phyloP scores from a whole-genome alignment of 2,329 filamentous ascomycete genomes.

The Claviceps africana region DNA sequence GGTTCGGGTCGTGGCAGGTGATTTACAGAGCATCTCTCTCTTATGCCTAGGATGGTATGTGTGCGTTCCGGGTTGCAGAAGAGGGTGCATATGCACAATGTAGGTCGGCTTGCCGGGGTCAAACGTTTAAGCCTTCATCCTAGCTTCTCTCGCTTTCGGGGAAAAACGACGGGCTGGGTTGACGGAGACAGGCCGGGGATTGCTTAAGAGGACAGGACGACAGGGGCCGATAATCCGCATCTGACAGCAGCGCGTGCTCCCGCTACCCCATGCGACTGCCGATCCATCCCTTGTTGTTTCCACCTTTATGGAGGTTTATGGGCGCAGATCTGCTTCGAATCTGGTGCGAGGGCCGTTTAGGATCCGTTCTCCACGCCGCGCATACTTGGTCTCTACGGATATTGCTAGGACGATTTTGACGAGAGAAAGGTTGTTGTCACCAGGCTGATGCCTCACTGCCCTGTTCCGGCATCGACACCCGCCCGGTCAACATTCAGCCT shows the following conservation, averaged over 20 bases:
- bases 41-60: background rate
- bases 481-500: background rate
- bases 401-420: background rate
- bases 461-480: background rate
- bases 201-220: background rate
- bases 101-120: background rate
- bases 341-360: background rate
- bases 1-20: background rate
- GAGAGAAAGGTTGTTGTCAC: background rate
- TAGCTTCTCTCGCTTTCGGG: background rate
- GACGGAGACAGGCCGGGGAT: background rate
- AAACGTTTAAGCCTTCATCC: background rate
- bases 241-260: background rate
- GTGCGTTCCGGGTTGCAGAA: background rate
- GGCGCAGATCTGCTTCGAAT: slow-evolving; percentile 5
- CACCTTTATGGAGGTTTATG: slow-evolving; percentile 5
- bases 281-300: slow-evolving; percentile 7
- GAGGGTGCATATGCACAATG: background rate
- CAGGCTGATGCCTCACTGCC: background rate
- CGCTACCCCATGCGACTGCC: slow-evolving; percentile 5
- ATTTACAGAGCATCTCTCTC: background rate
- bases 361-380: background rate
- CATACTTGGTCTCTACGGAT: background rate
- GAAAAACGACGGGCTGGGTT: background rate
- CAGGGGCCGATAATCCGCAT: background rate